Conservation (phyloP, 352 stramenopile genomes). For the Phytophthora tubulina region DNA sequence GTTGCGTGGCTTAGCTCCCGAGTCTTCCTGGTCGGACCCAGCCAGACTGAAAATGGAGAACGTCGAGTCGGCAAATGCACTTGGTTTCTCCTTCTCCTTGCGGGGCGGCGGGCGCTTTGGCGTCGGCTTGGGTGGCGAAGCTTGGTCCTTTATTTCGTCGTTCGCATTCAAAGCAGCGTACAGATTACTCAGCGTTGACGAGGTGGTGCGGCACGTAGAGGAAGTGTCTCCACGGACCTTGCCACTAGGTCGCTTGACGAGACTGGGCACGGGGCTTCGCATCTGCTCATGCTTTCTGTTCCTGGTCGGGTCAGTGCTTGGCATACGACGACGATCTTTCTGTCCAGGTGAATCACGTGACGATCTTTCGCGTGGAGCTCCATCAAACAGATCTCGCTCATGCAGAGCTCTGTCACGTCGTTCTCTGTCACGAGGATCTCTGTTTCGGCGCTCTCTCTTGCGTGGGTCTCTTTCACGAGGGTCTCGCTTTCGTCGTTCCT, state of each 20-base stretch:
- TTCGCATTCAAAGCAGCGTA: slow-evolving; percentile 36
- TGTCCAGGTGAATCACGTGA: slow-evolving; percentile 27
- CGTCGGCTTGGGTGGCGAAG: slow-evolving; percentile 20
- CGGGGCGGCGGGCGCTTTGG: slow-evolving; percentile 25
- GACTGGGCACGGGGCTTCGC: slow-evolving; percentile 20
- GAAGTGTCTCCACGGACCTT: slow-evolving; percentile 35
- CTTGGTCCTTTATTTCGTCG: slow-evolving; percentile 25
- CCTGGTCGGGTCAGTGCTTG: slow-evolving; percentile 13
- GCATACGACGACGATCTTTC: slow-evolving; percentile 31
- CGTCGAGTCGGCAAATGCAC: slow-evolving; percentile 42
- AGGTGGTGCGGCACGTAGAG: slow-evolving; percentile 45
- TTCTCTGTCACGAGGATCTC: slow-evolving; percentile 24
- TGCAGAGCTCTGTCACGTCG: slow-evolving; percentile 32
- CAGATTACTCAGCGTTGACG: slow-evolving; percentile 46
- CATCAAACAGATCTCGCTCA: slow-evolving; percentile 34
- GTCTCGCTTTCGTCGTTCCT: slow-evolving; percentile 19
- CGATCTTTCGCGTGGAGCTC: slow-evolving; percentile 10
- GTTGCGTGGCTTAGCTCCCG: slow-evolving; percentile 23
- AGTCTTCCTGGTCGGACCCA: slow-evolving; percentile 57
- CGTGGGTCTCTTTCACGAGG: slow-evolving; percentile 1
- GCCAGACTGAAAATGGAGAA: slow-evolving; percentile 60
- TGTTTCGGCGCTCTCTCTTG: slow-evolving; percentile 5
- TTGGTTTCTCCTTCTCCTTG: slow-evolving; percentile 33
- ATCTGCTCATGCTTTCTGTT: slow-evolving; percentile 33
- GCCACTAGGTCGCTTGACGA: slow-evolving; percentile 25